Conservation (phyloP, 805 yeast species). For the Cyberlindnera amylophila region DNA sequence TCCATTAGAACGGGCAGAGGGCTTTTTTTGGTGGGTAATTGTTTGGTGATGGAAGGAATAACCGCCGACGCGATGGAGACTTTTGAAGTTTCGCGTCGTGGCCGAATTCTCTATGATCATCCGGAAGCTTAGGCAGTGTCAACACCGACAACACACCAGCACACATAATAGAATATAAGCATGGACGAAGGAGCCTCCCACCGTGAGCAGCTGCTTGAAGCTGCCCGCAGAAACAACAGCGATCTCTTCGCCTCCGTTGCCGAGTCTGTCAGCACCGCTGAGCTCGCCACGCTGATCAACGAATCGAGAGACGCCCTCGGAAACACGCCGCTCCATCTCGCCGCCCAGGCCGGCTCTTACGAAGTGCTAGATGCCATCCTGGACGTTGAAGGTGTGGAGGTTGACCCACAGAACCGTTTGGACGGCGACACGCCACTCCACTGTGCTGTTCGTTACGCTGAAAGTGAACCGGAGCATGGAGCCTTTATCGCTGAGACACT, state of each 20-base stretch:
- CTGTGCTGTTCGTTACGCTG: conserved; percentile 71
- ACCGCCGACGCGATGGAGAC: not conserved
- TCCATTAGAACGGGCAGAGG: conserved; percentile 4
- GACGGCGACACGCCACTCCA: conserved; percentile 91
- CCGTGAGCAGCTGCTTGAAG: conserved; percentile 77
- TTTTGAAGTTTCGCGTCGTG: conserved; percentile 1
- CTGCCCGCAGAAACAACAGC: conserved; percentile 82
- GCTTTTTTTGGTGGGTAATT: not conserved
- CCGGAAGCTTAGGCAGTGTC: too few species aligned
- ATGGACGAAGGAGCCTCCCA: conserved; percentile 63
- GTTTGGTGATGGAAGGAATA: not conserved
- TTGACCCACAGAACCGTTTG: conserved; percentile 69
- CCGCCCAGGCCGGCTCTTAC: conserved; percentile 78
- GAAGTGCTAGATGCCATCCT: conserved; percentile 78
- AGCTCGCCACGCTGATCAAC: conserved; percentile 55
- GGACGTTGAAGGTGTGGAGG: conserved; percentile 87
- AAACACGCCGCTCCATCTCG: conserved; percentile 76
- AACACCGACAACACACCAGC: too few species aligned
- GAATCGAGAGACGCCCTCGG: conserved; percentile 70
- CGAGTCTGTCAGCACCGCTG: conserved; percentile 27
- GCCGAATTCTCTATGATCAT: too few species aligned
- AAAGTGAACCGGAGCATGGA: conserved; percentile 75
- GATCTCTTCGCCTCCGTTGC: conserved; percentile 64
- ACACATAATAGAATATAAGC: not conserved
- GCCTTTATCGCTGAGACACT: conserved; percentile 71